Evolutionary conservation across 2,329 filamentous ascomycete genomes (phyloP), one percentile per base, ranked within the genome.

Genomic region (Fusarium coicis): DNA sequence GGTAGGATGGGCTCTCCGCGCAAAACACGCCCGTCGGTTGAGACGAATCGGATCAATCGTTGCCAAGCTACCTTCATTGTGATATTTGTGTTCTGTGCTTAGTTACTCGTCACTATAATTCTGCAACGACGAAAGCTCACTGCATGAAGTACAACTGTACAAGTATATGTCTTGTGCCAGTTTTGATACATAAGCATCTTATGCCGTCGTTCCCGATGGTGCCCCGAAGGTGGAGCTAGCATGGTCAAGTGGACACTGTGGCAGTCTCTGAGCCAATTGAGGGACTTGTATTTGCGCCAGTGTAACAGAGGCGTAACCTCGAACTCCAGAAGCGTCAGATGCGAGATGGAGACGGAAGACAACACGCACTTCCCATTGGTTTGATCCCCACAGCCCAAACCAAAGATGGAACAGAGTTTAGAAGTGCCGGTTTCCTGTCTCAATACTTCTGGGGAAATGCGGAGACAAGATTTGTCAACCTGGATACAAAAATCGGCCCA

Each of bases 21-120:
- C 14, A 88, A 81, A 14, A 83, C 79, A 10, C 84, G 83, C 21
- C 86, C 87, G 56, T 90, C 87, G 1, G 82, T 83, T 19, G 87
- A 84, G 21, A 84, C 80, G 76, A 90, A 90, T 37, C 88, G 87
- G 61, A 90, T 88, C 1, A 89, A 80, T 57, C 87, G 81, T 62
- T 85, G 80, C 88, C 88, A 90, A 53, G 77, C 65, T 28, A 81
- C 73, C 10, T 61, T 61, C 80, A 84, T 83, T 40, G 7, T 64
- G 34, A 50, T 7, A 39, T 23, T 18, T 1, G 6, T 39, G 16
- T 36, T 18, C 34, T 19, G 7, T 26, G n/a, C 1, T 62, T 2
- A 28, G 30, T 23, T 15, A 1, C 18, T 39, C 18, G 11, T 61
- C n/a, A 30, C 43, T 14, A 5, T 44, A 14, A 5, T 10, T 14